Base-by-base conservation (phyloP, 2,329 filamentous ascomycete species). In the Phialophora macrospora region DNA sequence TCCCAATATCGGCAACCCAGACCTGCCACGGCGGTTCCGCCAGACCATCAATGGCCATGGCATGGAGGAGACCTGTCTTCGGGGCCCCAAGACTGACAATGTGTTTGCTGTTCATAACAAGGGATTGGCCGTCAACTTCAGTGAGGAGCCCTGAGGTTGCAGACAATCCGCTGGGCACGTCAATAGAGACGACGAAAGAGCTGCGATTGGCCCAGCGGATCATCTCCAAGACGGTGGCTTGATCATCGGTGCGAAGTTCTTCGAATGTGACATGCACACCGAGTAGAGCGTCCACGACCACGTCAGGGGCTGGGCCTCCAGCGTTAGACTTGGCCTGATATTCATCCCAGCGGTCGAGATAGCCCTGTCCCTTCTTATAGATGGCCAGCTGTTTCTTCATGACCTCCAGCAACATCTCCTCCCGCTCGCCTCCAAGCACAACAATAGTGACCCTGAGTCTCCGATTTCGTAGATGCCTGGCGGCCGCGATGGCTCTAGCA, bases 191-290 rank as follows among this genome's bases (percentile, higher is more conserved):
- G 2, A 95, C 89, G 64, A 89, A 88, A 9, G 63, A 67, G 22
- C 52, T 67, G 69, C 93, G 89, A 75, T 97, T 98, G 2, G 92
- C 90, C 93, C 93, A 98, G 68, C 93, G 90, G 73, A 97, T 95
- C 74, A 97, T 86, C 74, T 96, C 90, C 74, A 96, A 93, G 0
- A 92, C 91, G 0, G 90, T 90, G 3, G 89, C 88, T 75, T 96
- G 92, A 70, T 96, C 91, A 17, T 90, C 89, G 1, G 89, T 90
- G 41, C 92, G 87, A 30, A 98, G 83, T 72, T 96, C 92, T 71
- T 97, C 93, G 73, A 97, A 97, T 2, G 91, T 89, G 63, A 93
- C 87, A 52, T 95, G 92, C 68, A 95, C 86, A 3, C 93, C 93
- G 4, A 99, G 86, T 12, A 98, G 81, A 1, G 93, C 93, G 75